These are phyloP conservation scores for Coniosporium tulheliwenetii DNA, from an alignment of 2,329 filamentous ascomycete species.

Conservation along the genomic window DNA sequence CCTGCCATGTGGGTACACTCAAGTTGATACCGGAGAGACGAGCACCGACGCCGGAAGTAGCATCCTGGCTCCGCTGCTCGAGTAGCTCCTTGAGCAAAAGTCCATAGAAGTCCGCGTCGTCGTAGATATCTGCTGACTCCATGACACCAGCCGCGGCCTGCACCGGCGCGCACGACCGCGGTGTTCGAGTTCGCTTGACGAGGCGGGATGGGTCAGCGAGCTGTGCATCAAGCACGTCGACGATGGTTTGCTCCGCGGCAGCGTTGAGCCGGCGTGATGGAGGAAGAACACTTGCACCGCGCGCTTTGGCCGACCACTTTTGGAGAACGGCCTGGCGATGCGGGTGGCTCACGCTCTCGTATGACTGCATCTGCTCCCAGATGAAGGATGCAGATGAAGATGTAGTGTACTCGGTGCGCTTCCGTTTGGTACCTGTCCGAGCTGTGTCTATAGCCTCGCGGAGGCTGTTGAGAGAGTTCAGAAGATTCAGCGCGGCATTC, in stretches of 20 bases:
- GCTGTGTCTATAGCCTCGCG: slow-evolving; percentile 43
- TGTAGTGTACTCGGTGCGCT: slow-evolving; percentile 31
- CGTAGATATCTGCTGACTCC: slow-evolving; percentile 56
- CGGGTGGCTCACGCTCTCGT: slow-evolving; percentile 43
- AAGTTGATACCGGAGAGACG: slow-evolving; percentile 17
- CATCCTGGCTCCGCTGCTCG: slow-evolving; percentile 65
- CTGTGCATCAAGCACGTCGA: slow-evolving; percentile 53
- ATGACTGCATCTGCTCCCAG: slow-evolving; percentile 53
- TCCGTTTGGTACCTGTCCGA: slow-evolving; percentile 44
- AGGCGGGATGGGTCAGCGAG: slow-evolving; percentile 51
- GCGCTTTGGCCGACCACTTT: slow-evolving; percentile 79
- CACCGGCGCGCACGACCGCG: slow-evolving; percentile 60
- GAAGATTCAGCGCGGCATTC: slow-evolving; percentile 68
- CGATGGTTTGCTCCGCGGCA: slow-evolving; percentile 43
- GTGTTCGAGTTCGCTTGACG: slow-evolving; percentile 50
- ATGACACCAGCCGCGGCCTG: slow-evolving; percentile 37
- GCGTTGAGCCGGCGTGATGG: slow-evolving; percentile 45
- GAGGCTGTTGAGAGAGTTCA: slow-evolving; percentile 63
- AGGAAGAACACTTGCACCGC: slow-evolving; percentile 40
- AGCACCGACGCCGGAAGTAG: slow-evolving; percentile 18
- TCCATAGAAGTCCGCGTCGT: slow-evolving; percentile 92
- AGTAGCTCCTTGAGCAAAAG: slow-evolving; percentile 84
- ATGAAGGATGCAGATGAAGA: slow-evolving; percentile 48
- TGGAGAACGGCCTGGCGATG: slow-evolving; percentile 61
- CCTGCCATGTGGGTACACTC: slow-evolving; percentile 34